Evolutionary conservation across 371 early-diverging fungal species (phyloP), one percentile per base, ranked within the genome.

Genomic region (Actinomortierella wolfii): DNA sequence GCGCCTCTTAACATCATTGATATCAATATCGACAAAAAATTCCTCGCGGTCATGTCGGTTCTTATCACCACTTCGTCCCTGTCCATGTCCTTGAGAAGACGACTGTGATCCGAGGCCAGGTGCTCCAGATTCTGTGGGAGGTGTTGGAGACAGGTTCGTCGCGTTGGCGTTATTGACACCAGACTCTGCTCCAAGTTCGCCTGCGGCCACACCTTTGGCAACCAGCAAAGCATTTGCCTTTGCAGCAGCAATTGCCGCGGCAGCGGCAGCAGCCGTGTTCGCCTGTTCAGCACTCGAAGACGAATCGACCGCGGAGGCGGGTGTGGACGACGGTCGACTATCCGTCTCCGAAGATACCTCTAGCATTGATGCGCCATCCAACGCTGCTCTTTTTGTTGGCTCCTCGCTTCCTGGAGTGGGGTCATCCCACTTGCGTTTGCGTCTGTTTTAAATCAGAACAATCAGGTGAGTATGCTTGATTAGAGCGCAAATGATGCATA

Each of bases 1-100:
- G 28, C 93, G 83, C 64, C 94, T 90, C 52, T 84, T 85, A 21
- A 92, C 76, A 59, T 92, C 88, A 73, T 95, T 95, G 67, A 95
- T 95, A 45, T 87, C 86, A 56, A 92, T 83, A 39, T 89, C 83
- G 23, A 76, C 77, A 9, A 80, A 76, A 53, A 86, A 88, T 52
- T 83, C 88, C 15, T 71, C 66, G 13, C 71, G 43, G 21, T 79
- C 78, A 54, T 76, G 77, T 21, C 67, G 42, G 2, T 64, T 73
- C 42, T 73, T 68, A 14, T 39, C 53, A 17, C 57, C 40, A 41
- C 42, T 17, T 7, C 51, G 26, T 6, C 26, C 14, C 0, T 21
- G 42, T 29, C 52, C 52, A 21, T 7, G 23, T 23, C 24, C 53
- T 41, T 52, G 42, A 17, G 23, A 28, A 42, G 43, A 28, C 26